These are phyloP conservation scores for Suhomyces bokatorum DNA, from an alignment of 1,139 yeast species.

Conservation along the genomic window DNA sequence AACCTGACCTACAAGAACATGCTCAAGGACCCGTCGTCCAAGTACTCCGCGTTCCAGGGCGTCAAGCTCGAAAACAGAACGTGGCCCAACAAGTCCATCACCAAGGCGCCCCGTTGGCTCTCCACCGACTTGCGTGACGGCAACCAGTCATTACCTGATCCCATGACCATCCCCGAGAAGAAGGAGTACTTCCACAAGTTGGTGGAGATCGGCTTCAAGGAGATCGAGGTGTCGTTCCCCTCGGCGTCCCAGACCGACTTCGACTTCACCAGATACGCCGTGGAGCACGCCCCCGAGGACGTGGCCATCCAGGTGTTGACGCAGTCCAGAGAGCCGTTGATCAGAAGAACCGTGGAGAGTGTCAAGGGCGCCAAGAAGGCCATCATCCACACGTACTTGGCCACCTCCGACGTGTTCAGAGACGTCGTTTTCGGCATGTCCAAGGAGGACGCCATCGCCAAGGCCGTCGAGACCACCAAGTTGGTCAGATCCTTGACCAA, in stretches of 20 bases:
- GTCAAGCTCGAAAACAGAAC: conserved; percentile 41
- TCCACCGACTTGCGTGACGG: conserved; percentile 54
- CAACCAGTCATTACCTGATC: conserved; percentile 51
- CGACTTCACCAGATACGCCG: conserved; percentile 50
- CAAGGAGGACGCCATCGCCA: conserved; percentile 40
- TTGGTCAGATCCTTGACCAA: conserved; percentile 45
- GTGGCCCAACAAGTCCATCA: conserved; percentile 44
- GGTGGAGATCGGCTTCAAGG: conserved; percentile 48
- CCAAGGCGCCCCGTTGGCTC: conserved; percentile 51
- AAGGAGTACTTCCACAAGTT: conserved; percentile 47
- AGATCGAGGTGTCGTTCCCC: conserved; percentile 51
- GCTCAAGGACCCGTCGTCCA: conserved; percentile 45
- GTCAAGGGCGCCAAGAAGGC: conserved; percentile 50
- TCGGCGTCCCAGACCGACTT: conserved; percentile 52
- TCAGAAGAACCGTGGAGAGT: conserved; percentile 47
- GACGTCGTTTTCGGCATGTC: conserved; percentile 49
- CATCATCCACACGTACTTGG: conserved; percentile 48
- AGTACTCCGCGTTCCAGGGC: conserved; percentile 41
- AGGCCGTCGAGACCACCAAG: conserved; percentile 44
- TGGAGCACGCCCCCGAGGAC: conserved; percentile 48
- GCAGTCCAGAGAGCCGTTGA: conserved; percentile 47
- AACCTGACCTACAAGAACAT: conserved; percentile 24
- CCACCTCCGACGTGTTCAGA: conserved; percentile 49
- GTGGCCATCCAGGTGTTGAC: conserved; percentile 50
- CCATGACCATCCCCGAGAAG: conserved; percentile 49